phyloP scores from a whole-genome alignment of 1,139 yeast species.

The Debaryomycetaceae sp. region DNA sequence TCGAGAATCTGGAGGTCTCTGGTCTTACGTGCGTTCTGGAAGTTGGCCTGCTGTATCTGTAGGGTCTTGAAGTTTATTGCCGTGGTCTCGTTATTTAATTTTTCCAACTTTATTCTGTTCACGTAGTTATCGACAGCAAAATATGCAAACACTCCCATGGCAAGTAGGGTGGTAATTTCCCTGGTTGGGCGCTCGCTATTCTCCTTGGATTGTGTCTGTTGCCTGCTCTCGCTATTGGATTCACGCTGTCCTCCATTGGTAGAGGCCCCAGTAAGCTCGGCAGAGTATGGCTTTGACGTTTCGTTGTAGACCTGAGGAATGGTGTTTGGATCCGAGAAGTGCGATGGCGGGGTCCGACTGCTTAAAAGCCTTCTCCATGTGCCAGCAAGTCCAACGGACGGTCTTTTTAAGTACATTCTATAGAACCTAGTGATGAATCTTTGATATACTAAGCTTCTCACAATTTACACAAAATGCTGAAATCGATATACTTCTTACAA shows the following conservation, averaged over 20 bases:
- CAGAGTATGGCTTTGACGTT: not conserved
- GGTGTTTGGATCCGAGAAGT: constrained; percentile 13
- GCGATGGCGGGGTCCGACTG: constrained; percentile 14
- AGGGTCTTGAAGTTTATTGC: constrained; percentile 41
- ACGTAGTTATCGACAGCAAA: constrained; percentile 52
- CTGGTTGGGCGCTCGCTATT: constrained; percentile 10
- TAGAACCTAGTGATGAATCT: no score
- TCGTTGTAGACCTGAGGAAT: constrained; percentile 15
- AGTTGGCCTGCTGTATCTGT: constrained; percentile 42
- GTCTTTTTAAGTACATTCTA: not conserved
- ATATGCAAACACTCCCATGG: constrained; percentile 40
- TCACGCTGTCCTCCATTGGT: no score
- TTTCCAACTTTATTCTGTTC: constrained; percentile 40
- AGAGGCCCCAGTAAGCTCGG: not conserved
- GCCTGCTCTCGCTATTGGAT: not conserved
- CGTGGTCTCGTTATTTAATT: constrained; percentile 33
- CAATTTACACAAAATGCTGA: no score
- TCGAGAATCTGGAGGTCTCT: constrained; percentile 44
- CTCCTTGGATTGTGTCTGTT: not conserved
- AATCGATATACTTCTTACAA: no score
- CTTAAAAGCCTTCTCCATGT: not conserved
- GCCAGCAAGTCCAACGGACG: not conserved
- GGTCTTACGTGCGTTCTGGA: constrained; percentile 42
- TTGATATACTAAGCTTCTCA: no score
- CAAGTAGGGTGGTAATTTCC: constrained; percentile 34